phyloP scores from a whole-genome alignment of 495 filamentous ascomycete genomes.

The Penicillium psychrofluorescens region DNA sequence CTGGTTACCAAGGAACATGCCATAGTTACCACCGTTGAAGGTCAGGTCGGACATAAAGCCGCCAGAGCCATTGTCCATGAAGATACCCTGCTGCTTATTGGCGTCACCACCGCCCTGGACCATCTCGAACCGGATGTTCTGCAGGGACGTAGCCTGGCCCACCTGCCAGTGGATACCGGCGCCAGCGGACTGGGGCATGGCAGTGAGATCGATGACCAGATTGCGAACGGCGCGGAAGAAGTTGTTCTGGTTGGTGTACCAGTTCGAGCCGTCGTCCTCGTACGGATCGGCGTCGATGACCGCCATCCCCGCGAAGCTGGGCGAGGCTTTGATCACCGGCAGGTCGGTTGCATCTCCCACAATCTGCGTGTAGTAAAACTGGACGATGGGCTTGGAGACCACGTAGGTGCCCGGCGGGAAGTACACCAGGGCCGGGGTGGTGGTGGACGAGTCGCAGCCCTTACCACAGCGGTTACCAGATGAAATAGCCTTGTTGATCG shows the following conservation, averaged over 20 bases:
- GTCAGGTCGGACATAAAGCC: conserved; percentile 82
- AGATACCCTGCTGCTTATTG: conserved; percentile 83
- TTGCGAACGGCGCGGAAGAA: conserved; percentile 97
- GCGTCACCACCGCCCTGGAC: conserved; percentile 55
- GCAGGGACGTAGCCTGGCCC: conserved; percentile 84
- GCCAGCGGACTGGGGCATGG: conserved; percentile 53
- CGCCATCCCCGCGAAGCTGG: conserved; percentile 73
- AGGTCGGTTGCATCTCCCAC: conserved; percentile 63
- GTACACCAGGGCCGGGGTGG: conserved; percentile 66
- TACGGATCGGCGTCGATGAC: conserved; percentile 91
- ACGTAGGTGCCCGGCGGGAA: conserved; percentile 75
- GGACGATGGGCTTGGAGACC: conserved; percentile 59
- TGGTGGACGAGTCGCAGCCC: conserved; percentile 77
- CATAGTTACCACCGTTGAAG: conserved; percentile 82
- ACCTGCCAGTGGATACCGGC: conserved; percentile 97
- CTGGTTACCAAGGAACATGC: conserved; percentile 85
- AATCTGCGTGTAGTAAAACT: conserved; percentile 76
- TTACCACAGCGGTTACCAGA: conserved; percentile 69
- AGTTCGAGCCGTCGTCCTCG: conserved; percentile 49
- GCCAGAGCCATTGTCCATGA: conserved; percentile 93
- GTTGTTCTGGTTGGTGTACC: conserved; percentile 96
- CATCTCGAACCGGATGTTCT: conserved; percentile 92
- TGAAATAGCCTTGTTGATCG: conserved; percentile 81
- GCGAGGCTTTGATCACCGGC: conserved; percentile 70
- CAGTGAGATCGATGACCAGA: conserved; percentile 80